Evolutionary conservation across 257 asterid genomes (phyloP), one percentile per base, ranked within the genome.

Genomic region (Eustoma russellianum): DNA sequence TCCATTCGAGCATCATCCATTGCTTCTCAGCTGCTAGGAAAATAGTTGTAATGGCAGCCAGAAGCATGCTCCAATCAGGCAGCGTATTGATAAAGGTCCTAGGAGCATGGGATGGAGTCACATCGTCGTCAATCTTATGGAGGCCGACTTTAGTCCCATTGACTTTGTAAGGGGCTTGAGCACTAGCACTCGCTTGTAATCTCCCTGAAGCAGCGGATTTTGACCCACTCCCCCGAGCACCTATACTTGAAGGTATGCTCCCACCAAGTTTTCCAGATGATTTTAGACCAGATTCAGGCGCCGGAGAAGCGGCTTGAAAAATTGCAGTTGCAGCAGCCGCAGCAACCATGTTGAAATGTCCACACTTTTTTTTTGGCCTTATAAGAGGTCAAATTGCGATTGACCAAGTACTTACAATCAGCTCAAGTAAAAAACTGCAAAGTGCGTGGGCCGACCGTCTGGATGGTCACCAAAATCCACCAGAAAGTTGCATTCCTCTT

Each of bases 1-100:
- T 90, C 96, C 94, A 86, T 67, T 90, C 97, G 76, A 90, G 88
- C 96, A 83, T 86, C 94, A 81, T 90, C 97, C 97, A 90, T 70
- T 83, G 94, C 77, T 86, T 90, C 77, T 90, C 97, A 7, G 97
- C 96, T 9, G 97, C 97, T 76, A 90, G 72, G 77, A 90, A 90
- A 50, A 86, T 70, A 7, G 97, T 90, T 1, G 95, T 86, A 58
- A 90, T 78, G 61, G 96, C 93, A 28, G 94, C 94, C 63, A 90
- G 97, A 58, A 90, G 91, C 93, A 86, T 83, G 77, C 96, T 90
- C 97, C 97, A 90, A 65, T 90, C 97, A 33, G 97, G 94, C 65
- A 90, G 71, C 55, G 85, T 95, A 69, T 90, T 86, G 72, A 79
- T 81, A 58, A 86, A 86, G 1, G 97, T 86, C 80, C 96, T 78